Evolutionary conservation across 2,329 filamentous ascomycete genomes (phyloP).

Genomic region (Thermochaetoides dissita): DNA sequence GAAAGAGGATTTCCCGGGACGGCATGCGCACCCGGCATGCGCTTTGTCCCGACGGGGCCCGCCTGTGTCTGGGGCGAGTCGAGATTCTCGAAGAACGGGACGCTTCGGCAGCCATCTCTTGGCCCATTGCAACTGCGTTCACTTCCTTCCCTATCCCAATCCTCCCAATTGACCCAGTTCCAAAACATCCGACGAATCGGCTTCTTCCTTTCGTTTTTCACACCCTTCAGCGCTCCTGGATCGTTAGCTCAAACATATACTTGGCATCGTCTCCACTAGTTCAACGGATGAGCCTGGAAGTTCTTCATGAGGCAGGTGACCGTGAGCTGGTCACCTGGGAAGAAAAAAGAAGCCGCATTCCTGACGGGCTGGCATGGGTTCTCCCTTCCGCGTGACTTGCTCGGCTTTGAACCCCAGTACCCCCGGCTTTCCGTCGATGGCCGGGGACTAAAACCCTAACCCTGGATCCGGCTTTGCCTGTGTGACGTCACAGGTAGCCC

Average conservation of each 20-base stretch:
- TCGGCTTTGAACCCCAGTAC: background rate
- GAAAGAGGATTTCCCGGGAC: slow-evolving; percentile 14
- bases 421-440: too few relatives aligned
- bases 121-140: background rate
- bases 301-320: background rate
- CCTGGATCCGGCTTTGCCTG: too few relatives aligned
- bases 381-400: slow-evolving; percentile 1
- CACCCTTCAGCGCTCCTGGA: background rate
- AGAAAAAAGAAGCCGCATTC: too few relatives aligned
- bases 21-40: slow-evolving; percentile 5
- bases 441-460: too few relatives aligned
- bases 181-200: slow-evolving; percentile 4
- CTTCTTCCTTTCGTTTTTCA: background rate
- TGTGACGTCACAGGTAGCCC: too few relatives aligned
- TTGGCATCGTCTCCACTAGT: background rate
- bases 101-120: slow-evolving; percentile 5
- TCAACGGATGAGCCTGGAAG: too few relatives aligned
- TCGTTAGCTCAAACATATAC: background rate
- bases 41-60: slow-evolving; percentile 9
- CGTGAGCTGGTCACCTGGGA: slow-evolving; percentile 5
- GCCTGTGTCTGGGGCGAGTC: background rate
- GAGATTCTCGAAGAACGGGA: too few relatives aligned
- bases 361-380: background rate
- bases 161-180: background rate
- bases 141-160: background rate